These are phyloP conservation scores for Psilocybe subaeruginosa DNA, from an alignment of 768 basidiomycete species.

Conservation along the genomic window DNA sequence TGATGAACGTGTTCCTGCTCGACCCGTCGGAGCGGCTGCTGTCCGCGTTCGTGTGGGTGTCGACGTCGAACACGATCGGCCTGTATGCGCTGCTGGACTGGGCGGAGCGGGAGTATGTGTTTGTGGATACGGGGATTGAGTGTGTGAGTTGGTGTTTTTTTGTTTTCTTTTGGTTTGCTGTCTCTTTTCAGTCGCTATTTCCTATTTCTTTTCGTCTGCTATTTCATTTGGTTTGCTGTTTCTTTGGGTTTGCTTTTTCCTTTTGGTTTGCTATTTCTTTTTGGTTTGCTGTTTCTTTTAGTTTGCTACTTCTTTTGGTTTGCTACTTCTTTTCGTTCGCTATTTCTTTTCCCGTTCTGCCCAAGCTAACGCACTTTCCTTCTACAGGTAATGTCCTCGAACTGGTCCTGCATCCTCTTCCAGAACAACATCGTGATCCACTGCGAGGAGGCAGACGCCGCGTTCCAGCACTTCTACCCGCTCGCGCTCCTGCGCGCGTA, in stretches of 20 bases:
- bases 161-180: background rate
- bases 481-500: conserved; percentile 41
- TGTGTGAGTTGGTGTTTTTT: conserved; percentile 51
- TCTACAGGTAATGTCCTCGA: conserved; percentile 63
- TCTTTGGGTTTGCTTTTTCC: no score
- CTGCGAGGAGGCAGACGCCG: conserved; percentile 67
- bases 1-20: conserved; percentile 79
- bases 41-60: conserved; percentile 73
- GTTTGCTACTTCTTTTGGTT: no score
- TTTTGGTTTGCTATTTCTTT: background rate
- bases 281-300: background rate
- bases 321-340: no score
- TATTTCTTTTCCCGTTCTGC: no score
- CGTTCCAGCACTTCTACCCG: conserved; percentile 74
- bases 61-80: conserved; percentile 55
- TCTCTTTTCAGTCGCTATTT: background rate
- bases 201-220: no score
- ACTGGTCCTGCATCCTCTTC: conserved; percentile 78
- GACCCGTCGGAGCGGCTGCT: conserved; percentile 64
- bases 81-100: conserved; percentile 70
- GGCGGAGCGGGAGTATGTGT: conserved; percentile 67
- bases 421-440: conserved; percentile 73
- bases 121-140: conserved; percentile 73
- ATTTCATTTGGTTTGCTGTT: no score
- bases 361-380: background rate